A percentile compares a stretch with the other conserved stretches of the same genome.
These are phyloP conservation scores for Ustilago vetiveriae DNA, from an alignment of 1,284 basidiomycete species.

Conservation along the genomic window DNA sequence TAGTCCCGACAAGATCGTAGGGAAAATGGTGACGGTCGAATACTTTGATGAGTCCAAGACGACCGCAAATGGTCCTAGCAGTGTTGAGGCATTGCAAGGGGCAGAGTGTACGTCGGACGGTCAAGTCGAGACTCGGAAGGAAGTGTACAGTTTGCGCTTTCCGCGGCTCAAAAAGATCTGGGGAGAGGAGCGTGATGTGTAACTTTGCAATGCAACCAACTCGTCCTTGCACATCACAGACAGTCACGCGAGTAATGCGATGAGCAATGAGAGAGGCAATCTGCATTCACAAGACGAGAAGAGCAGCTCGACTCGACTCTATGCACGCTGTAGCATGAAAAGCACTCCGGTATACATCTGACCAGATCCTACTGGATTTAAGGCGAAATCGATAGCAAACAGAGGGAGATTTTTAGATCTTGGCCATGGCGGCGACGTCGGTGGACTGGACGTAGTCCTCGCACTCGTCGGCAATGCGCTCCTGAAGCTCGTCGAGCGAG, in stretches of 20 bases:
- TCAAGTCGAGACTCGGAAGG: slow-evolving; percentile 4
- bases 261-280: slow-evolving; percentile 20
- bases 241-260: neutral
- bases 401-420: slow-evolving; percentile 63
- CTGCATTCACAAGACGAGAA: slow-evolving; percentile 6
- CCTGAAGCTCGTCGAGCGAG: slow-evolving; percentile 90
- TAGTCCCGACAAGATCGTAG: slow-evolving; percentile 40
- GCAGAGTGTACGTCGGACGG: neutral
- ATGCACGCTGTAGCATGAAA: neutral
- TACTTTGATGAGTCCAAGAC: slow-evolving; percentile 47
- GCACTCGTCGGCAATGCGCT: slow-evolving; percentile 70
- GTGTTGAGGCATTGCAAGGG: neutral
- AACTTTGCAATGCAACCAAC: slow-evolving; percentile 1
- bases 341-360: slow-evolving; percentile 31
- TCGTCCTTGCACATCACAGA: neutral
- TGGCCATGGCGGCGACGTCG: slow-evolving; percentile 72
- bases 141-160: slow-evolving; percentile 49
- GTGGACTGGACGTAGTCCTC: slow-evolving; percentile 96
- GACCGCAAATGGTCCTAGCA: neutral
- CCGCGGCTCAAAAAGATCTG: slow-evolving; percentile 56
- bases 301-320: neutral
- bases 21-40: slow-evolving; percentile 52
- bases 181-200: slow-evolving; percentile 33
- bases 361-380: slow-evolving; percentile 3
- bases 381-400: neutral